Base-by-base conservation (phyloP, 192 early-diverging fungal genomes). In the Coemansia sp. region DNA sequence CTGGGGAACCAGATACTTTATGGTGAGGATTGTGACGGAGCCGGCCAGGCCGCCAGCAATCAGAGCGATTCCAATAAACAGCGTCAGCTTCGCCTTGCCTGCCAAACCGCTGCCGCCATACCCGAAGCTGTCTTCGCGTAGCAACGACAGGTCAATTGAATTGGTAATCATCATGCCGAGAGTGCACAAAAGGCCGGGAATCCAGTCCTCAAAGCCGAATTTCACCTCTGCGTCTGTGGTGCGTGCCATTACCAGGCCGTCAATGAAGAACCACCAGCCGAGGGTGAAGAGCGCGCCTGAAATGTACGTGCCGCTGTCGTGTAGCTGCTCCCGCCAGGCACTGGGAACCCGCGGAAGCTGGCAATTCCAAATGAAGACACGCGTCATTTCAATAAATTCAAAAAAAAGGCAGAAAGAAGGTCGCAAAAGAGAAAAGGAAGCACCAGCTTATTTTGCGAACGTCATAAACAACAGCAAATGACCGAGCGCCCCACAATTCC, bases 241-340 rank as follows among this genome's bases (percentile, higher is more conserved):
- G 30, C 70, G 65, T 1, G 81, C 53, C 18, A 70, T 50, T 21
- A 79, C 71, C n/a, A 82, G 62, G 11, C 81, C 81, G 60, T 82
- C 81, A 19, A 82, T 65, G 35, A 82, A 82, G 56, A 78, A 74
- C 81, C 81, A 82, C 81, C 81, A 82, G 21, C 81, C 81, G 4
- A 82, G 44, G 1, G 81, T 73, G 50, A 82, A 82, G 28, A 82
- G 62, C 0, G 75, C 73, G 9, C 81, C 81, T 0, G 81, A 70
- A 22, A 51, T 45, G 54, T 82, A 82, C 3, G 76, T 79, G 24
- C 81, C 81, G 32, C 66, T 54, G 28, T 77, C 80, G 25, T 67
- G 80, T 21, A 73, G 61, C 31, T 63, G 62, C 29, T 77, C 80
- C 6, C 68, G 52, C 63, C 58, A 60, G 0, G 63, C 59, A 42